Evolutionary conservation across 768 basidiomycete species (phyloP), one percentile per base, ranked within the genome.

Genomic region (Boletus subparvulus): DNA sequence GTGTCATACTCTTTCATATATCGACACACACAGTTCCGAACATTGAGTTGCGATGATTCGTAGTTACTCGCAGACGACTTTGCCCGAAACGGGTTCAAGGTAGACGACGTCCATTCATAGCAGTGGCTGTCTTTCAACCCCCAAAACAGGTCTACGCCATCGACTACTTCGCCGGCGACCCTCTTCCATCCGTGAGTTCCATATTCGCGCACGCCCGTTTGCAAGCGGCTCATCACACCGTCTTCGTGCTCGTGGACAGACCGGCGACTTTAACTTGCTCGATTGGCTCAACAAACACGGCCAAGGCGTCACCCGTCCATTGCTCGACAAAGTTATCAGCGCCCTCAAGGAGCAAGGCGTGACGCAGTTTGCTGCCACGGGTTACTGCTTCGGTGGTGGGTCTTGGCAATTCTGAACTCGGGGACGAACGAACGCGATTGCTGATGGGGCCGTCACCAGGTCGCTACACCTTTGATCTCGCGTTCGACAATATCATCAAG

Each of bases 341-440:
- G 80, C 75, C 0, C 78, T 92, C 57, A 85, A 83, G 65, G 79
- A 71, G 33, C 64, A 80, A 58, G 89, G 88, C 2, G 74, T 90
- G 21, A 82, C 75, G 2, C 67, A 67, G 8, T 79, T 91, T 54
- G 87, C 74, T 0, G 83, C 84, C 0, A 79, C 80, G 6, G 87
- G 86, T 4, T 90, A 84, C 75, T 92, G 90, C 74, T 85, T 81
- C 52, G 86, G 87, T 56, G 87, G 83, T 79, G 56, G 55, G 76
- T 50, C 10, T 36, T 4, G 3, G 10, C n/a, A 5, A n/a, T n/a
- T 9, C 14, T 17, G 10, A n/a, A n/a, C 7, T 7, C 35, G 14
- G n/a, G 14, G 24, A 3, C 6, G 36, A 33, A 55, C 21, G 19
- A 56, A 28, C 7, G 9, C 8, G 13, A 24, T 14, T 17, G n/a